Evolutionary conservation across 331 rosid genomes (phyloP), one percentile per base, ranked within the genome.

Genomic region (Rosa hybrid): DNA sequence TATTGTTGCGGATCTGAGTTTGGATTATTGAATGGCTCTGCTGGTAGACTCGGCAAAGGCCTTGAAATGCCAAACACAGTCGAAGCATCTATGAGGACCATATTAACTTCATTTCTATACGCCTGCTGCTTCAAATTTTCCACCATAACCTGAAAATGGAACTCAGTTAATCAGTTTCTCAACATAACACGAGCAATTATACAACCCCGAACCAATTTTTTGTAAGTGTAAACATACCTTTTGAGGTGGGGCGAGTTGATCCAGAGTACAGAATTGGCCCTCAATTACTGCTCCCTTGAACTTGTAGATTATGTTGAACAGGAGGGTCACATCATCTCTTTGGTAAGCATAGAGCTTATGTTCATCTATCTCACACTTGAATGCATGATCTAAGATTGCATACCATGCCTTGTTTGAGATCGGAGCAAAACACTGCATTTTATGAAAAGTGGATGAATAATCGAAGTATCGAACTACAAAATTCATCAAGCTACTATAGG

Each of bases 371-470:
- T 46, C 80, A 72, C 90, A 87, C 13, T 80, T 8, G 54, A 48
- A 67, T 6, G 98, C 97, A 70, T 95, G 97, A 8, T 80, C 14
- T 54, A 79, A 63, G 39, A 95, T 90, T 8, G 46, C 67, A 0
- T n/a, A 16, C 97, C 93, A 90, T 14, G 60, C 63, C 78, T 64
- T 83, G 3, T 23, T 83, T 0, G 83, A 50, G 88, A 89, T 80
- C 2, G 54, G 59, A 2, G 74, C 84, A 25, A 93, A 80, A 34
- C 70, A 80, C 99, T 95, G 70, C 88, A 85, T 18, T 62, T 68
- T 18, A 75, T 72, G 9, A 82, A 65, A 5, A 71, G 45, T 30
- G 48, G 53, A 79, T 46, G 27, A 83, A 20, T n/a, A 38, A 69
- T 39, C 16, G 41, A 71, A 68, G 25, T 17, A 34, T 30, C 34